Evolutionary conservation across 441 rosid species (phyloP).

Genomic region (Gossypium trilobum): DNA sequence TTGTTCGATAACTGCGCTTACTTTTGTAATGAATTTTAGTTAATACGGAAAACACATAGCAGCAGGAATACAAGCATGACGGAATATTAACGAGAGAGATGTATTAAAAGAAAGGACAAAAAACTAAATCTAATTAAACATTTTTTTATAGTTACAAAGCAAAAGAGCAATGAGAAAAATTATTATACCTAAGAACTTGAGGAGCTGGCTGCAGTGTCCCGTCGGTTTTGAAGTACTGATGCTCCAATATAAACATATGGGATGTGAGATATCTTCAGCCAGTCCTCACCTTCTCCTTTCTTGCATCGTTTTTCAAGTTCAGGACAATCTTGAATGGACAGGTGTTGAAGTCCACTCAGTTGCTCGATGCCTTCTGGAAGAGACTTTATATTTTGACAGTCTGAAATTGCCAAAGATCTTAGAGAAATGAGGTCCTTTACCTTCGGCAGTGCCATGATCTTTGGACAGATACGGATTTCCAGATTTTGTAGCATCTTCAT

Average conservation of each 20-base stretch:
- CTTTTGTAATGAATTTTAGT: too few relatives aligned
- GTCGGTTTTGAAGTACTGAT: neutral
- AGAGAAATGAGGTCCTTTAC: constrained; percentile 8
- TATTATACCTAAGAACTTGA: neutral
- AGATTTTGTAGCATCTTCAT: constrained; percentile 14
- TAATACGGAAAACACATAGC: too few relatives aligned
- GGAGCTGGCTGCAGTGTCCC: neutral
- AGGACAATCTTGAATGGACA: constrained; percentile 22
- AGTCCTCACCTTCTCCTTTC: constrained; percentile 6
- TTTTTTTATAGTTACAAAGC: neutral
- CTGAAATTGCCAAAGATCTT: constrained; percentile 14
- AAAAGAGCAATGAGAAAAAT: neutral
- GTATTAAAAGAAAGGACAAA: neutral
- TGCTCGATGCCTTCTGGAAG: constrained; percentile 15
- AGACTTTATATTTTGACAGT: constrained; percentile 2
- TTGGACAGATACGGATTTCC: constrained; percentile 18
- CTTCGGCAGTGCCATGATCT: constrained; percentile 1
- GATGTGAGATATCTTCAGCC: constrained; percentile 20
- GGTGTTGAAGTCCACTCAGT: constrained; percentile 17
- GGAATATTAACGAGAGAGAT: neutral
- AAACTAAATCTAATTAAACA: neutral
- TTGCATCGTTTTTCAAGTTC: constrained; percentile 14
- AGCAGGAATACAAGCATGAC: neutral
- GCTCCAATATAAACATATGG: constrained; percentile 10
- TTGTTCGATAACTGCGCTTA: too few relatives aligned